phyloP scores from a whole-genome alignment of 2,329 filamentous ascomycete genomes.

The Dendrostoma leiphaemia region DNA sequence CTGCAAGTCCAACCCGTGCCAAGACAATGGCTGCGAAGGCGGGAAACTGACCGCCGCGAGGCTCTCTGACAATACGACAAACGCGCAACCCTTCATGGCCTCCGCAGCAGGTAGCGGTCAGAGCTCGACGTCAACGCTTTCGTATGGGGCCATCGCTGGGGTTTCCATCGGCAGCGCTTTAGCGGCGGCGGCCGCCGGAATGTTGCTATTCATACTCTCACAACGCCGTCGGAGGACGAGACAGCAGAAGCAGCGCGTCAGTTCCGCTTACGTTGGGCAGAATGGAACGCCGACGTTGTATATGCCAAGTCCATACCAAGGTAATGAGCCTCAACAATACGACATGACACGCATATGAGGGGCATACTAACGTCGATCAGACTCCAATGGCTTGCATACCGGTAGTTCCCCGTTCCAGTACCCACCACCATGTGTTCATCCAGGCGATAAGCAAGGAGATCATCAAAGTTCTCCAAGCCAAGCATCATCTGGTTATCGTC shows the following conservation, averaged over 20 bases:
- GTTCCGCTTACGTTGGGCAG: background rate
- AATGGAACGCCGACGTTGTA: slow-evolving; percentile 1
- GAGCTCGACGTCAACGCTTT: slow-evolving; percentile 1
- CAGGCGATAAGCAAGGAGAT: slow-evolving; percentile 2
- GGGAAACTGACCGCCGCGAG: slow-evolving; percentile 26
- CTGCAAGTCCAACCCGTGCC: slow-evolving; percentile 34
- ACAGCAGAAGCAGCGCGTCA: background rate
- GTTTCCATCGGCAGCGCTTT: slow-evolving; percentile 17
- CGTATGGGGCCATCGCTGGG: slow-evolving; percentile 20
- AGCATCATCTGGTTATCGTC: background rate
- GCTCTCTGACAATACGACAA: slow-evolving; percentile 22
- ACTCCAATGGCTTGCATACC: background rate
- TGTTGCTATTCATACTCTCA: background rate
- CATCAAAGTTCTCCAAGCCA: background rate
- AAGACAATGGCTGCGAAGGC: slow-evolving; percentile 19
- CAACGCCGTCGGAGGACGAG: background rate
- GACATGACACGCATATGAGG: too few relatives aligned
- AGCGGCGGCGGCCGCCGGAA: slow-evolving; percentile 6
- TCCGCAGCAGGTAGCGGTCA: background rate
- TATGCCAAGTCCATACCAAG: slow-evolving; percentile 16
- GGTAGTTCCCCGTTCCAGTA: slow-evolving; percentile 4
- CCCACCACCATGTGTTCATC: background rate
- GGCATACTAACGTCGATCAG: too few relatives aligned
- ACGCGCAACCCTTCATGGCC: slow-evolving; percentile 21
- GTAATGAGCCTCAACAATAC: too few relatives aligned